Conservation (phyloP, 805 yeast species). For the Ogataea allantospora region DNA sequence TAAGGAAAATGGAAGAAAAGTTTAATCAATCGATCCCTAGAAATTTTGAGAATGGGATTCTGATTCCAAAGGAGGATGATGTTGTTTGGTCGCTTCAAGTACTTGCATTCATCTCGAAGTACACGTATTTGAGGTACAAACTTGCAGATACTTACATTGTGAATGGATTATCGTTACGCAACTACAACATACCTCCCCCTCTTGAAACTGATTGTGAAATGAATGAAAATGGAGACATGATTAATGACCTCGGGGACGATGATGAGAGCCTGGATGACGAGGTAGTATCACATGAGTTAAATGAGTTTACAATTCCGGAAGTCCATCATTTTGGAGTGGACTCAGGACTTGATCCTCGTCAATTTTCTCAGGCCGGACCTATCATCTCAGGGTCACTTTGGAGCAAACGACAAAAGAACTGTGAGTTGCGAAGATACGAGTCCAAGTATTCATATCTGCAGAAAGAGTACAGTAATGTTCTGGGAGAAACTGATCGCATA, state of each 20-base stretch:
- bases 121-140: slow-evolving; percentile 71
- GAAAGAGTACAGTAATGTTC: slow-evolving; percentile 23
- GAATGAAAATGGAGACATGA: slow-evolving; percentile 27
- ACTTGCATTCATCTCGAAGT: slow-evolving; percentile 89
- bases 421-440: slow-evolving; percentile 12
- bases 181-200: slow-evolving; percentile 35
- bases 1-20: slow-evolving; percentile 22
- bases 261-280: slow-evolving; percentile 35
- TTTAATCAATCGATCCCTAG: slow-evolving; percentile 43
- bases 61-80: slow-evolving; percentile 91
- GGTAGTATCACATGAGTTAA: slow-evolving; percentile 42
- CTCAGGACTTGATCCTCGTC: slow-evolving; percentile 1
- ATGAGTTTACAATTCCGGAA: slow-evolving; percentile 23
- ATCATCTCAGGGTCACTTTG: slow-evolving; percentile 1
- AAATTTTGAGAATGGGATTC: slow-evolving; percentile 59
- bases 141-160: slow-evolving; percentile 76
- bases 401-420: slow-evolving; percentile 11
- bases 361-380: slow-evolving; percentile 7
- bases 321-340: slow-evolving; percentile 7
- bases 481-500: slow-evolving; percentile 23
- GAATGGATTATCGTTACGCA: slow-evolving; percentile 60
- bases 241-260: slow-evolving; percentile 26
- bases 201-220: slow-evolving; percentile 29
- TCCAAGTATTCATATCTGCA: slow-evolving; percentile 18
- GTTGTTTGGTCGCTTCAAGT: slow-evolving; percentile 91